Base-by-base conservation (phyloP, 2,329 filamentous ascomycete genomes). In the Ophiostoma sp. region DNA sequence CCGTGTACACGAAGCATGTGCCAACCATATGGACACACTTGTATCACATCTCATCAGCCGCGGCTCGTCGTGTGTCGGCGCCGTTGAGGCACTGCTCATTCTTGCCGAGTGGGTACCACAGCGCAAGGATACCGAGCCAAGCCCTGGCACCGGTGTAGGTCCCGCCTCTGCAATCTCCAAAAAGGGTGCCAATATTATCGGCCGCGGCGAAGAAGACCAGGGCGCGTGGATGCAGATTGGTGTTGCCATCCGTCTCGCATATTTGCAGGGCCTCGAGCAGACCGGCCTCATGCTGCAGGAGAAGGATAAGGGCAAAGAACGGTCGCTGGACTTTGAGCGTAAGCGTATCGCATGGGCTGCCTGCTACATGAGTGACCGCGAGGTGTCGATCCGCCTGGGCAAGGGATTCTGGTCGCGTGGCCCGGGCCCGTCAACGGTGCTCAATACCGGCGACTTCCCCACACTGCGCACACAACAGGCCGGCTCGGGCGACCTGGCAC, bases 141-240 rank as follows among this genome's bases (percentile, higher is more conserved):
- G 60, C 20, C 27, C 31, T 7, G 33, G 60, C 65, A 48, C 48
- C 8, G 17, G n/a, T 44, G 20, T 11, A 31, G 35, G 23, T 3
- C 44, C 44, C 6, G 44, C 44, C 44, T 48, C 44, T 48, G 44
- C 44, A n/a, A 48, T 7, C 39, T 23, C 17, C 13, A 36, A 31
- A 54, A 52, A 17, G 1, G 44, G 54, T 39, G 35, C 27, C 52
- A 36, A 6, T 17, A 39, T 69, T 35, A 87, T 92, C 27, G 90
- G 89, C 0, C 84, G 89, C 70, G 90, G 90, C 10, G 89, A 92
- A 76, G 90, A 92, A 76, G 89, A 92, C 74, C 85, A 90, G 64
- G 89, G 90, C 39, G 89, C 89, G 0, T 92, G 90, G 90, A 92
- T 92, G 89, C 87, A 91, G 74, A 88, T 91, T 6, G 90, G 90